Evolutionary conservation across 257 asterid genomes (phyloP).

Genomic region (Echites panduratus): DNA sequence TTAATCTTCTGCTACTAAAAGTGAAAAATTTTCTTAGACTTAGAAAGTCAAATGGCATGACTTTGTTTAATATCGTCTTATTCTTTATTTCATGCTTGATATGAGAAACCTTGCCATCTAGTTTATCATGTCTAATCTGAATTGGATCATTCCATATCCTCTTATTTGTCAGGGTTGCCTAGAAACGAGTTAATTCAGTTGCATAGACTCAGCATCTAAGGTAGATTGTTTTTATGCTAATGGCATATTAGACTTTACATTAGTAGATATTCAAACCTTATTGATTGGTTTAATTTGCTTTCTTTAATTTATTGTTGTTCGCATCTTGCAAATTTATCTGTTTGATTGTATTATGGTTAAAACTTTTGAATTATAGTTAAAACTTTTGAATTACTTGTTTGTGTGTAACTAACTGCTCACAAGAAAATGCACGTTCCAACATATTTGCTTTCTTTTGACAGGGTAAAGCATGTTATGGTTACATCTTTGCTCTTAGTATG

Average conservation of each 20-base stretch:
- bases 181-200: background rate
- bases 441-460: slow-evolving; percentile 24
- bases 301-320: background rate
- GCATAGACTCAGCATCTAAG: background rate
- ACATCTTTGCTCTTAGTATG: slow-evolving; percentile 72
- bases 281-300: background rate
- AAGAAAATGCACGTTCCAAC: background rate
- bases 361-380: background rate
- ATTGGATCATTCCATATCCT: background rate
- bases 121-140: background rate
- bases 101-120: background rate
- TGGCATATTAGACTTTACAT: background rate
- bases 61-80: background rate
- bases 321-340: background rate
- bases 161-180: background rate
- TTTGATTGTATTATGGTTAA: background rate
- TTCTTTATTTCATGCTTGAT: background rate
- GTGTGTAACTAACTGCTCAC: background rate
- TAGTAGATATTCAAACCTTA: background rate
- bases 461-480: slow-evolving; percentile 81
- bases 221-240: background rate
- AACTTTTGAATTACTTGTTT: background rate
- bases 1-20: background rate
- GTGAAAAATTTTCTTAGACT: background rate
- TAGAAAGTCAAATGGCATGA: background rate